Evolutionary conservation across 2,329 filamentous ascomycete species (phyloP).

Genomic region (Chrysoporthe puriensis): DNA sequence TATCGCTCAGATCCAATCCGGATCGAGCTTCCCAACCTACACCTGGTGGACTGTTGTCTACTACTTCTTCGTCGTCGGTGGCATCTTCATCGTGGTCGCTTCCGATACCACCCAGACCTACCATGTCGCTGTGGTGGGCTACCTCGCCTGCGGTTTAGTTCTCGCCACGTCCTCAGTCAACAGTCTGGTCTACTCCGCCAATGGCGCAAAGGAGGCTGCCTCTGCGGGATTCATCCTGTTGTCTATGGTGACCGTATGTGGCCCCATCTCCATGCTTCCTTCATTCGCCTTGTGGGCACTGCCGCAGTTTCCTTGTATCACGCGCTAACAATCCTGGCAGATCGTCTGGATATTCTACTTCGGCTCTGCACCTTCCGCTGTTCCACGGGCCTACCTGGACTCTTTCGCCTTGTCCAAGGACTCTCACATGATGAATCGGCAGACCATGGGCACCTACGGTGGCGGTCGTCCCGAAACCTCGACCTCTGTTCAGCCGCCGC

Average conservation of each 20-base stretch:
- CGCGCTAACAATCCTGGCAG: constrained; percentile 49
- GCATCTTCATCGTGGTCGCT: constrained; percentile 80
- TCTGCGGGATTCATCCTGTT: constrained; percentile 92
- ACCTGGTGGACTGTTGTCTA: constrained; percentile 92
- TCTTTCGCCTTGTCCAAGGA: constrained; percentile 95
- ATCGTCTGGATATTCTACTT: constrained; percentile 99
- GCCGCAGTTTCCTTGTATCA: too few species aligned
- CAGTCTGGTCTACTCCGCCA: constrained; percentile 76
- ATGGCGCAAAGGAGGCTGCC: constrained; percentile 78
- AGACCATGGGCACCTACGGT: constrained; percentile 75
- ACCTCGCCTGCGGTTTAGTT: constrained; percentile 80
- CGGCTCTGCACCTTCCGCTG: constrained; percentile 84
- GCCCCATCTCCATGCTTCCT: background rate
- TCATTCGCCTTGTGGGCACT: background rate
- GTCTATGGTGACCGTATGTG: constrained; percentile 85
- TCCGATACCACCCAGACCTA: constrained; percentile 86
- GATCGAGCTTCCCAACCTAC: constrained; percentile 73
- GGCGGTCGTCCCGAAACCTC: constrained; percentile 81
- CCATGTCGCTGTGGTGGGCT: constrained; percentile 88
- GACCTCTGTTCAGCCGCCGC: constrained; percentile 75
- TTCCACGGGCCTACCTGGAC: constrained; percentile 88
- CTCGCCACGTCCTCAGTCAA: constrained; percentile 87
- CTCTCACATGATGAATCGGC: constrained; percentile 65
- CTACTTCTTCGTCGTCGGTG: constrained; percentile 80
- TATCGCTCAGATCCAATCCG: constrained; percentile 63